Evolutionary conservation across 1,284 basidiomycete species (phyloP).

Genomic region (Phlebopus sp.): DNA sequence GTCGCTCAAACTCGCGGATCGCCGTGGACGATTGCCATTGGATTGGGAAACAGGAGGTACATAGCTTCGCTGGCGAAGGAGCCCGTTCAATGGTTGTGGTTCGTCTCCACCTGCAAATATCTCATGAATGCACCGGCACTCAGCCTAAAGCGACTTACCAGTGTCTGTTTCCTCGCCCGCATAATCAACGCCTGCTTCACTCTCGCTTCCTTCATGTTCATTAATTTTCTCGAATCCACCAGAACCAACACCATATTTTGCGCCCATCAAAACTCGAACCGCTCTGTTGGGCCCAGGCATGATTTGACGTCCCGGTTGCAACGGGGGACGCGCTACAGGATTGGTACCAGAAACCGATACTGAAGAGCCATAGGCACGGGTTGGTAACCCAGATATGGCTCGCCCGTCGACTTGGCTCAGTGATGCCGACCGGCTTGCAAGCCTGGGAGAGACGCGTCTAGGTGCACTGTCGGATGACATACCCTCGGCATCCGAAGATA

Average conservation of each 20-base stretch:
- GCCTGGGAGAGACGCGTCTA: conserved; percentile 23
- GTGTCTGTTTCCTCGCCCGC: conserved; percentile 31
- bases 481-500: conserved; percentile 26
- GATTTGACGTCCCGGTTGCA: conserved; percentile 35
- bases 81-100: conserved; percentile 23
- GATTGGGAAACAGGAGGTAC: conserved; percentile 19
- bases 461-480: conserved; percentile 22
- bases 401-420: conserved; percentile 34
- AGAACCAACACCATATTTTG: conserved; percentile 28
- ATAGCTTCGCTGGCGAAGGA: conserved; percentile 28
- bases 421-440: conserved; percentile 30
- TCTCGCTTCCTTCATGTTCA: conserved; percentile 33
- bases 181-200: conserved; percentile 26
- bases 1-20: conserved; percentile 70
- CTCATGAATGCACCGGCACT: conserved; percentile 2
- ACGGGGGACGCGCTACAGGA: conserved; percentile 25
- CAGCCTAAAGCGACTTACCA: conserved; percentile 22
- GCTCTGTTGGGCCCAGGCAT: conserved; percentile 36
- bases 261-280: conserved; percentile 33
- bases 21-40: conserved; percentile 46
- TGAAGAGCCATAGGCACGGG: conserved; percentile 31
- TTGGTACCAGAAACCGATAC: conserved; percentile 20
- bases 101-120: conserved; percentile 28
- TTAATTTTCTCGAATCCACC: conserved; percentile 35
- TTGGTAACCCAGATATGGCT: conserved; percentile 31